These are phyloP conservation scores for Trichoderma sp. DNA, from an alignment of 2,329 filamentous ascomycete genomes.

Conservation along the genomic window DNA sequence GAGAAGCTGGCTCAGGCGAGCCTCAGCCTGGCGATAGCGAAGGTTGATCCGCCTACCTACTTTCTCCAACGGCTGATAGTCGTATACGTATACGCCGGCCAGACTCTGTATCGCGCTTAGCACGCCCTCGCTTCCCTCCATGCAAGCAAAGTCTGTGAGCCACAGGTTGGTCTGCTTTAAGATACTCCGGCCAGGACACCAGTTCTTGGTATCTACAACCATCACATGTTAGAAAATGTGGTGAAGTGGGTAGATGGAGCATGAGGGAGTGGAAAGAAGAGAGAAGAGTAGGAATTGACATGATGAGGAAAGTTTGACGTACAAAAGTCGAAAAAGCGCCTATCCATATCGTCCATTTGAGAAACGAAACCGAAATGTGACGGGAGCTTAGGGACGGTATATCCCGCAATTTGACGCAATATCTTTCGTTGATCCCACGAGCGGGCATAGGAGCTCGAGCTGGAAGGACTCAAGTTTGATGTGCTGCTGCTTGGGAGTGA, in stretches of 20 bases:
- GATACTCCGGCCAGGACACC: constrained; percentile 46
- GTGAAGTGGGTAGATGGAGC: background rate
- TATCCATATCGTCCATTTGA: constrained; percentile 40
- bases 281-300: background rate
- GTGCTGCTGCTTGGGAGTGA: background rate
- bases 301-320: constrained; percentile 28
- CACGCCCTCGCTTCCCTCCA: constrained; percentile 41
- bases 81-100: constrained; percentile 45
- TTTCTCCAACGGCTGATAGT: constrained; percentile 40
- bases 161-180: constrained; percentile 43
- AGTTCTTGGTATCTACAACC: constrained; percentile 41
- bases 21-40: constrained; percentile 37
- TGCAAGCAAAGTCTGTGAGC: constrained; percentile 44
- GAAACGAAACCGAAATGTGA: constrained; percentile 37
- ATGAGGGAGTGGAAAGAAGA: background rate
- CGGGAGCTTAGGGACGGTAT: constrained; percentile 29
- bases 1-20: constrained; percentile 37
- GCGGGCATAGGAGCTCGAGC: background rate
- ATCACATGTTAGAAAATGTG: background rate
- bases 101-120: constrained; percentile 44
- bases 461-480: background rate
- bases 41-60: constrained; percentile 39
- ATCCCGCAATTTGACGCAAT: background rate
- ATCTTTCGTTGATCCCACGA: background rate
- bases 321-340: constrained; percentile 42